Evolutionary conservation across 805 yeast species (phyloP).

Genomic region (Yamadazyma olivae): DNA sequence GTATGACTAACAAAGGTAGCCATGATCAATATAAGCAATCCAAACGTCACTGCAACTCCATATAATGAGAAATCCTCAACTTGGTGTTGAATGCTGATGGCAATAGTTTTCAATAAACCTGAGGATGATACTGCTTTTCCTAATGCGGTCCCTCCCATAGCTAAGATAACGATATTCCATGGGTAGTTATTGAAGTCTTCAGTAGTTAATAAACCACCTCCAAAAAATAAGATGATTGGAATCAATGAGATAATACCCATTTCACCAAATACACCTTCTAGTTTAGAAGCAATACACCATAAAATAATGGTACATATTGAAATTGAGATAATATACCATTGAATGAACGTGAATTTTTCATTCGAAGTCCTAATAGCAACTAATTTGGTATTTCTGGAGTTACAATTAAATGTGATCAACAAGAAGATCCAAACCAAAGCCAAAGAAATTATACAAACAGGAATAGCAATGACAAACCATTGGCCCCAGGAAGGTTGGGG

Average conservation of each 20-base stretch:
- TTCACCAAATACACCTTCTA: slow-evolving; percentile 78
- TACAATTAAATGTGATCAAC: slow-evolving; percentile 55
- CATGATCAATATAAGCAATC: slow-evolving; percentile 72
- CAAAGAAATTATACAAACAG: slow-evolving; percentile 41
- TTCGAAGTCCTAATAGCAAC: slow-evolving; percentile 56
- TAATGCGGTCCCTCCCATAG: slow-evolving; percentile 96
- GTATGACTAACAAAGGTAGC: slow-evolving; percentile 97
- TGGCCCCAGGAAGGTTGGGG: slow-evolving; percentile 57
- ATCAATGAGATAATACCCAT: slow-evolving; percentile 95
- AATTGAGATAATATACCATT: slow-evolving; percentile 70
- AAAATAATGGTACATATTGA: slow-evolving; percentile 70
- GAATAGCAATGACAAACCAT: slow-evolving; percentile 53
- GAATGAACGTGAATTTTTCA: slow-evolving; percentile 69
- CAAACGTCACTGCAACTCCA: slow-evolving; percentile 74
- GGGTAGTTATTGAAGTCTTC: slow-evolving; percentile 95
- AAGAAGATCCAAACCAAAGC: slow-evolving; percentile 45
- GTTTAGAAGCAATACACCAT: slow-evolving; percentile 85
- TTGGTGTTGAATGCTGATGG: slow-evolving; percentile 58
- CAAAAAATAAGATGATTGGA: slow-evolving; percentile 89
- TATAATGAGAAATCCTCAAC: slow-evolving; percentile 71
- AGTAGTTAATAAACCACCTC: slow-evolving; percentile 79
- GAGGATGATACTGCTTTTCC: slow-evolving; percentile 95
- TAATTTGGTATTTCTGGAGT: slow-evolving; percentile 43
- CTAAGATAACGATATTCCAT: slow-evolving; percentile 93
- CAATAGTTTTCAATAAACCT: slow-evolving; percentile 79